These are phyloP conservation scores for Cerrena zonata DNA, from an alignment of 1,284 basidiomycete species.

Conservation along the genomic window DNA sequence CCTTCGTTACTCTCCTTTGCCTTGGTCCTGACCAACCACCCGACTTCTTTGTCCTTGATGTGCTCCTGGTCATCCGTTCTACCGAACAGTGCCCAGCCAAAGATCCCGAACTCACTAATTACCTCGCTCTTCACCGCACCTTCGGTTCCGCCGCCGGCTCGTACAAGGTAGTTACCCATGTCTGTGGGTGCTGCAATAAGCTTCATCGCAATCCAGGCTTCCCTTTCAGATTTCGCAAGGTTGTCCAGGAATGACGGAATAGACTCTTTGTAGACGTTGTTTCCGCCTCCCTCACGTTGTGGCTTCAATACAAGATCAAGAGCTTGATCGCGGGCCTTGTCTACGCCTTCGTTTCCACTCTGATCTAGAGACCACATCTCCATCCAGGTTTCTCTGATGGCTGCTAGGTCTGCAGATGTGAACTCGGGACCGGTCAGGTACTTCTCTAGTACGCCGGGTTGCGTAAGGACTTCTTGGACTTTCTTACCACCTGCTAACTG, in stretches of 20 bases:
- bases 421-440: conserved; percentile 48
- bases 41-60: conserved; percentile 57
- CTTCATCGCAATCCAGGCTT: conserved; percentile 92
- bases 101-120: conserved; percentile 88
- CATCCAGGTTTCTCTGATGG: conserved; percentile 57
- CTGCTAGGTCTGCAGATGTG: neutral
- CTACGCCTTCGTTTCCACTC: conserved; percentile 21
- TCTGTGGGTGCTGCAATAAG: conserved; percentile 74
- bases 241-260: conserved; percentile 74
- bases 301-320: conserved; percentile 83
- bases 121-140: conserved; percentile 56
- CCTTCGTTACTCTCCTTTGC: conserved; percentile 90
- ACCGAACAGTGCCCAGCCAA: conserved; percentile 82
- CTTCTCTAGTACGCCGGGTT: conserved; percentile 66
- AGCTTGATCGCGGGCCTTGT: conserved; percentile 49
- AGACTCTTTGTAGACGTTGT: conserved; percentile 85
- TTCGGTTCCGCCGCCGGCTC: conserved; percentile 34
- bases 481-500: conserved; percentile 96
- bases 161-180: conserved; percentile 71
- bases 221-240: conserved; percentile 51
- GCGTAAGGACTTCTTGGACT: conserved; percentile 84
- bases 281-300: conserved; percentile 94
- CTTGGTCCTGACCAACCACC: conserved; percentile 90
- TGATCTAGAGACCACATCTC: conserved; percentile 72
- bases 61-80: conserved; percentile 22